Evolutionary conservation across 1,284 basidiomycete genomes (phyloP).

Genomic region (Mycosarcoma maydis): DNA sequence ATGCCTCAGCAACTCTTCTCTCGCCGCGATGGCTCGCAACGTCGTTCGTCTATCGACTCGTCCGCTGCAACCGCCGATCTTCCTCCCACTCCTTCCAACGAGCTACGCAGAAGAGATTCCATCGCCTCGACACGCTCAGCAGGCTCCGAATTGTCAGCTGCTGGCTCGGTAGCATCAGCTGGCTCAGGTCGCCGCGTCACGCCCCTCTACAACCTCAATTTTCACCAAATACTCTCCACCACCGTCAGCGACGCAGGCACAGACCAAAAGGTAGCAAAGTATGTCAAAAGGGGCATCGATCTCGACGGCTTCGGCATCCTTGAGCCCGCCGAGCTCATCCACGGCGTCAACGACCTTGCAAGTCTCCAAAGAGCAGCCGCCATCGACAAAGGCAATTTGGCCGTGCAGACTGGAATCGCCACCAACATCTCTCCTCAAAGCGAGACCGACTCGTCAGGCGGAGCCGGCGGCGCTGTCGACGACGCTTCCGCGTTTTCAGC

Average conservation of each 20-base stretch:
- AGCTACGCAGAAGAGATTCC: constrained; percentile 42
- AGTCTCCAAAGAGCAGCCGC: constrained; percentile 19
- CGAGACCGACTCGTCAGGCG: constrained; percentile 22
- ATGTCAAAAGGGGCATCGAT: constrained; percentile 77
- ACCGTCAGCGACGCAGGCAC: constrained; percentile 91
- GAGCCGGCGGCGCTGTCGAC: constrained; percentile 14
- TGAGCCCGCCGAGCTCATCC: constrained; percentile 60
- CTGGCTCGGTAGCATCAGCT: constrained; percentile 31
- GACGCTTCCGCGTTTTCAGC: constrained; percentile 33
- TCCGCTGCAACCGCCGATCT: constrained; percentile 14
- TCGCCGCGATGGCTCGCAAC: constrained; percentile 20
- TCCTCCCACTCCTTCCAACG: constrained; percentile 5
- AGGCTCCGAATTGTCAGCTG: constrained; percentile 31
- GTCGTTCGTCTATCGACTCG: constrained; percentile 34
- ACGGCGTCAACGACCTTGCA: constrained; percentile 49
- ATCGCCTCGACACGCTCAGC: constrained; percentile 43
- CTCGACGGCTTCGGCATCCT: constrained; percentile 67
- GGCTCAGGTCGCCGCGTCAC: constrained; percentile 76
- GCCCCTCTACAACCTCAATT: constrained; percentile 90
- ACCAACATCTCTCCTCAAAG: constrained; percentile 17
- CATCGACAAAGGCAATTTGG: constrained; percentile 4
- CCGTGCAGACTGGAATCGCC: constrained; percentile 7
- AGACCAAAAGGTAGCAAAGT: constrained; percentile 91
- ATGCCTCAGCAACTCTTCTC: constrained; percentile 39
- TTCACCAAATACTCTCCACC: constrained; percentile 91